Conservation (phyloP, 78 protist genomes). For the Dictyostelium brefeldianum region DNA sequence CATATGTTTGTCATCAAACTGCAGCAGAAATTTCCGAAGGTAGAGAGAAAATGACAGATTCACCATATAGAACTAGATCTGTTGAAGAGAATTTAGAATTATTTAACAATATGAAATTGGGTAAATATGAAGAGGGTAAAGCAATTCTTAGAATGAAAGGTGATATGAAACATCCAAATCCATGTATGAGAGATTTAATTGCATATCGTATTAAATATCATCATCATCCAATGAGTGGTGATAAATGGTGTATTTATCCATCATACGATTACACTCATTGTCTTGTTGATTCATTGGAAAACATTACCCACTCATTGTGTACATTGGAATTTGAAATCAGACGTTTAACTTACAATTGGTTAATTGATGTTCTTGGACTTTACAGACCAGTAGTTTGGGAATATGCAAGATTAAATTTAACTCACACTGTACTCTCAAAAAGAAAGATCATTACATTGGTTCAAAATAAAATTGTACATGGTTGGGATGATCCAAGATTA, state of each 20-base stretch:
- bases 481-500: constrained; percentile 99
- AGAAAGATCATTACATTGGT: constrained; percentile 94
- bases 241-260: constrained; percentile 96
- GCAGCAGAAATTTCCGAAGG: constrained; percentile 84
- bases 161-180: constrained; percentile 50
- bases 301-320: constrained; percentile 98
- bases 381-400: constrained; percentile 99
- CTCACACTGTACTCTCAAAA: constrained; percentile 96
- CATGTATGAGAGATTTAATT: constrained; percentile 92
- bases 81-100: constrained; percentile 94
- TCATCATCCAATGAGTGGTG: constrained; percentile 89
- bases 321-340: constrained; percentile 97
- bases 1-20: constrained; percentile 92
- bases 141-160: constrained; percentile 97
- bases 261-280: constrained; percentile 99
- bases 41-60: constrained; percentile 76
- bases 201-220: constrained; percentile 95
- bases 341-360: constrained; percentile 97
- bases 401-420: constrained; percentile 95
- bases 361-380: constrained; percentile 90
- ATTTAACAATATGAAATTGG: constrained; percentile 95
- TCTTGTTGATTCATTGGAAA: constrained; percentile 97
- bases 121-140: constrained; percentile 82
- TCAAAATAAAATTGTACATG: constrained; percentile 84
- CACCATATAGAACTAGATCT: constrained; percentile 38